Conservation (phyloP, 2,329 filamentous ascomycete species). For the Seiridium unicorne region DNA sequence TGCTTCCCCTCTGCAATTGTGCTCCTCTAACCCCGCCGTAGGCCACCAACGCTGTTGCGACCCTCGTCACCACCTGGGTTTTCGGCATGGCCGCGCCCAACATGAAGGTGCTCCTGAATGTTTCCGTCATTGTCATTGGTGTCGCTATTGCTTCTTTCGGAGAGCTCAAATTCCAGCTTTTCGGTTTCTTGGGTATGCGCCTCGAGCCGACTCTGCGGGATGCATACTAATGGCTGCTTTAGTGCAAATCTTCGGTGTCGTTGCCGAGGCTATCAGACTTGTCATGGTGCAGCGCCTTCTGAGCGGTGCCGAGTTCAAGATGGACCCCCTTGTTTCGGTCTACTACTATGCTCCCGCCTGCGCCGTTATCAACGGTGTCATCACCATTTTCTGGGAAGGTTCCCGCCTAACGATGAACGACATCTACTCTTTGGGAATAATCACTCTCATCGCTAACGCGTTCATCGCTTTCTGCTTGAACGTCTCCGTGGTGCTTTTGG, state of each 20-base stretch:
- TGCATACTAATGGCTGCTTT: no score
- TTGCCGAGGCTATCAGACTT: slow-evolving; percentile 78
- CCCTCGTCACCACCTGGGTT: slow-evolving; percentile 63
- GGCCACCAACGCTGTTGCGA: slow-evolving; percentile 67
- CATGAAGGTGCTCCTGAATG: slow-evolving; percentile 44
- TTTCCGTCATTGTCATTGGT: slow-evolving; percentile 52
- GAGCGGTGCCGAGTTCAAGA: slow-evolving; percentile 75
- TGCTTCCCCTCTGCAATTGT: background rate
- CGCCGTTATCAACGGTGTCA: slow-evolving; percentile 75
- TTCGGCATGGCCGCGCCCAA: slow-evolving; percentile 52
- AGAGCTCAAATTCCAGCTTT: slow-evolving; percentile 67
- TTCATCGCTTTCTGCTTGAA: slow-evolving; percentile 78
- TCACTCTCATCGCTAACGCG: slow-evolving; percentile 70
- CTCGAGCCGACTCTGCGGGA: no score
- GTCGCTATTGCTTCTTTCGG: slow-evolving; percentile 56
- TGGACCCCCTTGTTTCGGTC: slow-evolving; percentile 84
- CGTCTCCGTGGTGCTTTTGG: slow-evolving; percentile 80
- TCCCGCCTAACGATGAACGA: slow-evolving; percentile 65
- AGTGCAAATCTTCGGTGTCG: slow-evolving; percentile 72
- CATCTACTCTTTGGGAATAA: slow-evolving; percentile 62
- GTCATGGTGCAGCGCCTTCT: slow-evolving; percentile 86
- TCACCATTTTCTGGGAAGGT: slow-evolving; percentile 68
- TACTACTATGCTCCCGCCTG: slow-evolving; percentile 91
- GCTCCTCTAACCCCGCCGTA: slow-evolving; percentile 16
- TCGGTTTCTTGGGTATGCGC: slow-evolving; percentile 50